Percentiles rank a stretch among this genome's conserved stretches.
Evolutionary conservation across 176 grass and related monocot genomes (phyloP).

Genomic region (Rhynchospora tenuis): DNA sequence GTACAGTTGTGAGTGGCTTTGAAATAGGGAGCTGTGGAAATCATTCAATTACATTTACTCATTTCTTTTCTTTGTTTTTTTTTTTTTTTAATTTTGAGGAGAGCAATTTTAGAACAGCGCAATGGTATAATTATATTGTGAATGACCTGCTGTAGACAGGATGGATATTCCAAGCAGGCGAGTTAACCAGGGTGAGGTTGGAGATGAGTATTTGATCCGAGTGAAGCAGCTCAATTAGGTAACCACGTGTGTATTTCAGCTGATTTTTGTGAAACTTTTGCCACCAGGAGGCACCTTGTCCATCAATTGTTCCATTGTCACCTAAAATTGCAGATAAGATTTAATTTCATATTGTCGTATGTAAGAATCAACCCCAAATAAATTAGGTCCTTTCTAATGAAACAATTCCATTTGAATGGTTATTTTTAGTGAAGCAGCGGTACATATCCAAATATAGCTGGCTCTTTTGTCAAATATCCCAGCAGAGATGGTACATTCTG

Average conservation of each 20-base stretch:
- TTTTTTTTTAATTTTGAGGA: too few relatives aligned
- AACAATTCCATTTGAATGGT: not conserved
- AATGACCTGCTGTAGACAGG: constrained; percentile 73
- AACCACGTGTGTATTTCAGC: constrained; percentile 85
- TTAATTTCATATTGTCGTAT: not conserved
- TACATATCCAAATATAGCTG: not conserved
- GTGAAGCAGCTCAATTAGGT: constrained; percentile 81
- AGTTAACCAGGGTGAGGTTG: constrained; percentile 80
- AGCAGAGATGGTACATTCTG: not conserved
- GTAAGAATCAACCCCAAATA: not conserved
- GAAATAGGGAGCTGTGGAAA: not conserved
- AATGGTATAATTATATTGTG: not conserved
- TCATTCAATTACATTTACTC: not conserved
- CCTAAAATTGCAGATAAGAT: constrained; percentile 29
- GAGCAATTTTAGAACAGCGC: not conserved
- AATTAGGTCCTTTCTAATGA: not conserved
- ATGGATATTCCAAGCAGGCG: constrained; percentile 92
- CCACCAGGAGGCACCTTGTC: constrained; percentile 83
- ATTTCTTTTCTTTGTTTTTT: too few relatives aligned
- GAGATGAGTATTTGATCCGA: constrained; percentile 57
- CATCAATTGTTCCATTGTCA: constrained; percentile 82
- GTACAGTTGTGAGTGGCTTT: not conserved
- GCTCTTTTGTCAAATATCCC: not conserved
- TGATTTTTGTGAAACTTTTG: constrained; percentile 66
- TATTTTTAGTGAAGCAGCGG: not conserved